These are phyloP conservation scores for Cladophialophora exuberans DNA, from an alignment of 2,329 filamentous ascomycete species.

Conservation along the genomic window DNA sequence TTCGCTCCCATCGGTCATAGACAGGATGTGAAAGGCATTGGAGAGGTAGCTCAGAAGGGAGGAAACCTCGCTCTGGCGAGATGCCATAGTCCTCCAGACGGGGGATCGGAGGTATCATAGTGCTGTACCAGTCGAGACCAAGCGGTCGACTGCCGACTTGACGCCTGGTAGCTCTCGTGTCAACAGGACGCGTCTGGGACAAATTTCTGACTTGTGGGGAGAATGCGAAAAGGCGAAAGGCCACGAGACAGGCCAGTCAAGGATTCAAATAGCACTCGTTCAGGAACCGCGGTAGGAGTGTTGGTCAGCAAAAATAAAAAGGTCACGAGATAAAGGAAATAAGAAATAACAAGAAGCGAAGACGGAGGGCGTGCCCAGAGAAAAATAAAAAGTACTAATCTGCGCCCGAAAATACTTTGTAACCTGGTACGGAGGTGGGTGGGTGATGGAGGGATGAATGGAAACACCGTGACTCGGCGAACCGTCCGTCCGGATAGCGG, in stretches of 20 bases:
- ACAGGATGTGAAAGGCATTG: slow-evolving; percentile 82
- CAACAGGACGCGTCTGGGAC: too few relatives aligned
- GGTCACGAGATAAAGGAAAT: slow-evolving; percentile 16
- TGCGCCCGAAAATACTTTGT: too few relatives aligned
- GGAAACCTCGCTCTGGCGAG: slow-evolving; percentile 72
- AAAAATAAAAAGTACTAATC: slow-evolving; percentile 23
- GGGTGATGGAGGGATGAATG: too few relatives aligned
- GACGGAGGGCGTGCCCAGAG: slow-evolving; percentile 10
- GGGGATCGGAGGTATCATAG: slow-evolving; percentile 54
- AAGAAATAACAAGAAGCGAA: background rate
- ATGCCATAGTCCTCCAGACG: slow-evolving; percentile 73
- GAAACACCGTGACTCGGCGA: slow-evolving; percentile 11
- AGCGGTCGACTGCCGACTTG: too few relatives aligned
- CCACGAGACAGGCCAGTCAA: background rate
- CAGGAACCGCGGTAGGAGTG: background rate
- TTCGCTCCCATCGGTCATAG: slow-evolving; percentile 92
- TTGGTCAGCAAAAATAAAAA: slow-evolving; percentile 18
- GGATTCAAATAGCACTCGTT: slow-evolving; percentile 13
- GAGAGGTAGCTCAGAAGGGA: slow-evolving; percentile 79
- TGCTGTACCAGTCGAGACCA: slow-evolving; percentile 2
- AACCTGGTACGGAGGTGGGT: too few relatives aligned
- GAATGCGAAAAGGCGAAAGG: background rate
- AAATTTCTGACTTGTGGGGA: too few relatives aligned
- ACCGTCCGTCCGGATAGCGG: slow-evolving; percentile 7
- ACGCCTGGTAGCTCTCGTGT: too few relatives aligned